Evolutionary conservation across 371 early-diverging fungal genomes (phyloP).

Genomic region (Actinomortierella ambigua): DNA sequence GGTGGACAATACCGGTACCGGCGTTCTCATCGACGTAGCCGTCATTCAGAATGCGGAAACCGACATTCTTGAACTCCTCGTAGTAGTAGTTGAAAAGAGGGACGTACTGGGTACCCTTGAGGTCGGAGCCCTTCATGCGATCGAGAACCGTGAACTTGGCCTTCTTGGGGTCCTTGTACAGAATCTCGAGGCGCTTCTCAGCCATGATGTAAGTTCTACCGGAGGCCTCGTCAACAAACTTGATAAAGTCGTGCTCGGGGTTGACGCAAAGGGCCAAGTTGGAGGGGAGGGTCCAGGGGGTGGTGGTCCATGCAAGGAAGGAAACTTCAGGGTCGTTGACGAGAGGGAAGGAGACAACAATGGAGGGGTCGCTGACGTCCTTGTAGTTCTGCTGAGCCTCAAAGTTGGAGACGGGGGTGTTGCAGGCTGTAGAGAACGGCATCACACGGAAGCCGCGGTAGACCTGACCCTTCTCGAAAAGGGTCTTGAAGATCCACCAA

Average conservation of each 20-base stretch:
- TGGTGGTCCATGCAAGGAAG: conserved; percentile 99
- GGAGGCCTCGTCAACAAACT: conserved; percentile 88
- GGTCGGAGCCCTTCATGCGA: conserved; percentile 80
- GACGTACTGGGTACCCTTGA: conserved; percentile 91
- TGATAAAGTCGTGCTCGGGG: conserved; percentile 93
- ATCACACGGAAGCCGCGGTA: conserved; percentile 98
- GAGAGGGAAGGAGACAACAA: conserved; percentile 96
- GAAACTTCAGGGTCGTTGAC: conserved; percentile 78
- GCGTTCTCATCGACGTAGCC: conserved; percentile 94
- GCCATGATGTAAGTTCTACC: conserved; percentile 87
- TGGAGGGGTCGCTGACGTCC: conserved; percentile 98
- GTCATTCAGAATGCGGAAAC: conserved; percentile 91
- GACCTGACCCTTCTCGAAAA: conserved; percentile 96
- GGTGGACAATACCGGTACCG: conserved; percentile 99
- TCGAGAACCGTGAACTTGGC: conserved; percentile 90
- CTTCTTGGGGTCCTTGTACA: conserved; percentile 96
- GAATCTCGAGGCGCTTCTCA: conserved; percentile 79
- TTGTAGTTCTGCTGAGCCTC: conserved; percentile 99
- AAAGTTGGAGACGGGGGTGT: conserved; percentile 99
- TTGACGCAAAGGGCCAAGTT: conserved; percentile 97
- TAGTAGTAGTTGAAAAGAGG: conserved; percentile 94
- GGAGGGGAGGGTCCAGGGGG: conserved; percentile 99
- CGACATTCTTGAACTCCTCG: conserved; percentile 71
- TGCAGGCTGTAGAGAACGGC: conserved; percentile 99
- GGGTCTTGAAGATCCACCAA: conserved; percentile 99